Evolutionary conservation across 441 rosid genomes (phyloP), one percentile per base, ranked within the genome.

Genomic region (Populus tomentosa): DNA sequence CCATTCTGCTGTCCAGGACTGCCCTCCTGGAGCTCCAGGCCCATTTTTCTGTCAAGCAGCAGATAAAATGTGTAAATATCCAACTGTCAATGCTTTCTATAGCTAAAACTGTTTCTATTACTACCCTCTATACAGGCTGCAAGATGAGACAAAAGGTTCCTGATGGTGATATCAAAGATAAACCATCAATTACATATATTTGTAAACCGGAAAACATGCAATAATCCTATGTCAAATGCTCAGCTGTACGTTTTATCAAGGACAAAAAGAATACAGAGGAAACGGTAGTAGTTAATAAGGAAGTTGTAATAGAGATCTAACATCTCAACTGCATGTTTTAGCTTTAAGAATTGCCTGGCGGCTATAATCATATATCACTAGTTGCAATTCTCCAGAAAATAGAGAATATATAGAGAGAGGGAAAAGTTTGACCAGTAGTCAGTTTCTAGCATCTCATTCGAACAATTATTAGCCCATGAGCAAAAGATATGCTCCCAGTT

Each of bases 21-120:
- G 98, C 83, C 98, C 98, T 78, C 98, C 98, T 75, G 97, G 89
- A 83, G 95, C 98, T 84, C 98, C 98, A 1, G 98, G 98, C 42
- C 98, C 98, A 80, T 87, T 82, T 89, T 93, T 91, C 98, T 95
- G 95, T 79, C 75, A 84, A 76, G 32, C 50, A 79, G 53, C 61
- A 73, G 71, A 80, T 74, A 64, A 14, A 32, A 66, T 18, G 65
- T 75, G 65, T 75, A 73, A 77, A 72, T 73, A 24, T 18, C 14
- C 26, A 62, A 59, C n/a, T 56, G 53, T 23, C 35, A 24, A 18
- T 36, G 23, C 26, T 35, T n/a, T 35, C 21, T n/a, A 63, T 10
- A 67, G 21, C 33, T 61, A 30, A 20, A 36, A 40, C 40, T 59
- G 30, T 62, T 36, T 14, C 21, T n/a, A 76, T 36, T 33, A 61